Percentiles rank a stretch among this genome's conserved stretches.
phyloP scores from a whole-genome alignment of 1,139 yeast species.

The Starmera stellimalicola region DNA sequence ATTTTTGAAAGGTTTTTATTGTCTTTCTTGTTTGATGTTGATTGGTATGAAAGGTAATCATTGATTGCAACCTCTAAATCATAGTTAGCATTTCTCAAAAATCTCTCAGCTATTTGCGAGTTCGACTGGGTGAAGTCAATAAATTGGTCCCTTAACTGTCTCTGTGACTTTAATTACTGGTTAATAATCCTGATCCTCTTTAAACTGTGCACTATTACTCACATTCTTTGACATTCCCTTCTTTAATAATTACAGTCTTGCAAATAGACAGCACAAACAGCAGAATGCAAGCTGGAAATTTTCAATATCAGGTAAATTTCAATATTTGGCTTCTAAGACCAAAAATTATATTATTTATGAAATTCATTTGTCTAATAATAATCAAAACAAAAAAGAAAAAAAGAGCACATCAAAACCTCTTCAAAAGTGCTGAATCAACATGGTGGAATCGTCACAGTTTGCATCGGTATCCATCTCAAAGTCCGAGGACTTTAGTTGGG shows the following conservation, averaged over 20 bases:
- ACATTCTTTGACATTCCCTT: constrained; percentile 3
- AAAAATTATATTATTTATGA: too few relatives aligned
- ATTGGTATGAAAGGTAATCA: constrained; percentile 14
- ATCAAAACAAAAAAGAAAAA: neutral
- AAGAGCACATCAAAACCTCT: neutral
- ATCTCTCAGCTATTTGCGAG: constrained; percentile 14
- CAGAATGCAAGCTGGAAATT: too few relatives aligned
- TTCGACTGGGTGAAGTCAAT: constrained; percentile 19
- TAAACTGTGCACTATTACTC: neutral
- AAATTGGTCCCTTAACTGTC: constrained; percentile 19
- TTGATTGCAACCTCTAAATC: constrained; percentile 20
- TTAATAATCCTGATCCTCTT: neutral
- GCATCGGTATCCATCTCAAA: constrained; percentile 15
- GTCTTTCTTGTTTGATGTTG: constrained; percentile 10
- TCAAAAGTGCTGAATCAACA: neutral
- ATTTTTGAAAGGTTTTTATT: constrained; percentile 8
- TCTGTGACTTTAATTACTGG: constrained; percentile 5
- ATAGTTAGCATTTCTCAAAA: constrained; percentile 13
- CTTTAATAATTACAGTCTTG: too few relatives aligned
- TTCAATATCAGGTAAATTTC: too few relatives aligned
- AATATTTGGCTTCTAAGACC: neutral
- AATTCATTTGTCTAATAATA: neutral
- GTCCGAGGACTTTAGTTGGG: constrained; percentile 53
- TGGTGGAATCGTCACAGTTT: constrained; percentile 10
- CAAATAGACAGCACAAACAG: too few relatives aligned